phyloP scores from a whole-genome alignment of 1,139 yeast species.

The Oligophagozyma castellii region DNA sequence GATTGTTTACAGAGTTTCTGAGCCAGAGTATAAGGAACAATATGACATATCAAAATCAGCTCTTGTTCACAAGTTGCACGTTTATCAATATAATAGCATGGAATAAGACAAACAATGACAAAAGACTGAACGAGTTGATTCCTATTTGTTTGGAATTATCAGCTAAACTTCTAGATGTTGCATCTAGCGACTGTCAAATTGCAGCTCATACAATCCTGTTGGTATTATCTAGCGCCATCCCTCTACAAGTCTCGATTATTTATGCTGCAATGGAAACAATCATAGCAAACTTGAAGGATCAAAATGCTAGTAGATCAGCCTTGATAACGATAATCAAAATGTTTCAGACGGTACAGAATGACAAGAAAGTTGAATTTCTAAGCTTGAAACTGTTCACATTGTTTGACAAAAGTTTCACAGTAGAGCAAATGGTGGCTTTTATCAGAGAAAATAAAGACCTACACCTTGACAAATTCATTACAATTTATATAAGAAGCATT shows the following conservation, averaged over 20 bases:
- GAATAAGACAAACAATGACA: constrained; percentile 30
- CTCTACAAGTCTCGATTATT: constrained; percentile 48
- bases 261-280: constrained; percentile 62
- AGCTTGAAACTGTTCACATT: constrained; percentile 26
- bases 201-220: constrained; percentile 74
- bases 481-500: constrained; percentile 27
- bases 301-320: constrained; percentile 27
- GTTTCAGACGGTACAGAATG: constrained; percentile 28
- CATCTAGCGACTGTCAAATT: constrained; percentile 53
- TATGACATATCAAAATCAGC: constrained; percentile 52
- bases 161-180: constrained; percentile 38
- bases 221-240: constrained; percentile 62
- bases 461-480: constrained; percentile 23
- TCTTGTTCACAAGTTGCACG: constrained; percentile 70
- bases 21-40: constrained; percentile 39
- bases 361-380: constrained; percentile 27
- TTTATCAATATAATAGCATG: constrained; percentile 48
- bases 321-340: constrained; percentile 27
- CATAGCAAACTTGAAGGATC: constrained; percentile 31
- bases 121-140: constrained; percentile 28
- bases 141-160: constrained; percentile 46
- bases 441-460: constrained; percentile 11
- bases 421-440: constrained; percentile 16
- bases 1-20: constrained; percentile 48
- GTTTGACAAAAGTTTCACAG: constrained; percentile 15